Base-by-base conservation (phyloP, 1,284 basidiomycete species). In the Malassezia furfur region DNA sequence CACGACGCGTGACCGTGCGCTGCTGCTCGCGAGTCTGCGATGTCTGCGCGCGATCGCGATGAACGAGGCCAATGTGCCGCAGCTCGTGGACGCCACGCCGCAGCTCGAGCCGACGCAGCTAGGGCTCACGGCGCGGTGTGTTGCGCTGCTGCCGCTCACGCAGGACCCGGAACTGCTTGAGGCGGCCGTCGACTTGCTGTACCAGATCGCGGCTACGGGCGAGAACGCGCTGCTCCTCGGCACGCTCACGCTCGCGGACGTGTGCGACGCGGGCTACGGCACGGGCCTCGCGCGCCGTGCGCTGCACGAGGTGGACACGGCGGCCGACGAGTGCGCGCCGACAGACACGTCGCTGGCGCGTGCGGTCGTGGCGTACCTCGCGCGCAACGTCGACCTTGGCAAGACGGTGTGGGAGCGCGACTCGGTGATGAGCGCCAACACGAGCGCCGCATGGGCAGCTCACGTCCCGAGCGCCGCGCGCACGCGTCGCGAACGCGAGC, bases 111-210 rank as follows among this genome's bases (percentile, higher is more conserved):
- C 36, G 21, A 52, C 56, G 11, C 49, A 53, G 5, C 45, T 56
- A 3, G 61, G 62, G 9, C 58, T 73, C 8, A 50, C 68, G 41
- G 43, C 54, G 7, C 62, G 66, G 17, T 68, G 69, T 54, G 43
- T 73, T 32, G 55, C 63, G 34, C 55, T 73, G 43, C 59, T 73
- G 19, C 64, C 66, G 3, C 50, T 73, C 17, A 67, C 64, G 7
- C 57, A 63, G 31, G 67, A 73, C 51, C 54, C 54, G 0, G 68
- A 72, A 37, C 58, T 73, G 52, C 57, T 66, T 32, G 71, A 73
- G 47, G 62, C 64, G 11, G 61, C 50, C 7, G 54, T 70, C 31
- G 71, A 73, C 25, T 54, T 72, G 15, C 55, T 73, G 32, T 70
- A 70, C 40, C 71, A 73, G 56, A 51, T 70, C 5, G 54, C 64